Percentiles rank a stretch among this genome's conserved stretches.
These are phyloP conservation scores for Phytophthora quininea DNA, from an alignment of 352 stramenopile species.

Conservation along the genomic window DNA sequence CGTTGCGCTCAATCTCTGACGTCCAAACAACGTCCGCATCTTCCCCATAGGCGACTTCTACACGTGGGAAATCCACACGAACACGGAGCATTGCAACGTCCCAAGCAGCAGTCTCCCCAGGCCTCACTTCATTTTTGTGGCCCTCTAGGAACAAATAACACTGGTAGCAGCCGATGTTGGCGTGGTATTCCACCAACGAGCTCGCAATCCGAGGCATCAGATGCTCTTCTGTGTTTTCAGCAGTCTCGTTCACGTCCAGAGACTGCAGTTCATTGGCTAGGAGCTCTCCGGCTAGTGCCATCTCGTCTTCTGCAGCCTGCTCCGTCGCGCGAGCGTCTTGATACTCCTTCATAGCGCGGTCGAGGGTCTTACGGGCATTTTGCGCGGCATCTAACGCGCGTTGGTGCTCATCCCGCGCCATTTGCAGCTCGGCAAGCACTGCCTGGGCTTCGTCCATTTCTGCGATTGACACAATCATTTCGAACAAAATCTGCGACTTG, in stretches of 20 bases:
- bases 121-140: slow-evolving; percentile 10
- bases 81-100: slow-evolving; percentile 38
- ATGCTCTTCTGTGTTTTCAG: not conserved
- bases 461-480: slow-evolving; percentile 9
- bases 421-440: slow-evolving; percentile 40
- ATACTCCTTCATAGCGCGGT: slow-evolving; percentile 35
- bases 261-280: slow-evolving; percentile 28
- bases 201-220: slow-evolving; percentile 16
- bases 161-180: slow-evolving; percentile 85
- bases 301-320: slow-evolving; percentile 34
- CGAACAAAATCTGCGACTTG: not conserved
- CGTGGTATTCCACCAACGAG: slow-evolving; percentile 75
- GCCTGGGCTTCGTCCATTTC: slow-evolving; percentile 24
- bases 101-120: not conserved
- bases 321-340: slow-evolving; percentile 31
- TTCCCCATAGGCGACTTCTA: slow-evolving; percentile 29
- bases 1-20: slow-evolving; percentile 60
- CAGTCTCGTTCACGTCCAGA: slow-evolving; percentile 20
- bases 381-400: slow-evolving; percentile 37
- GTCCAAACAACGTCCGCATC: slow-evolving; percentile 39
- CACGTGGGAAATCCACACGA: slow-evolving; percentile 43
- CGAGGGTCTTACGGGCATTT: slow-evolving; percentile 21
- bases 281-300: slow-evolving; percentile 34
- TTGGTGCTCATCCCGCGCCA: slow-evolving; percentile 49
- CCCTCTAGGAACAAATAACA: slow-evolving; percentile 55